Percentiles rank a stretch among this genome's conserved stretches.
Conservation (phyloP, 768 basidiomycete genomes). For the Tricholoma hemisulphureum region DNA sequence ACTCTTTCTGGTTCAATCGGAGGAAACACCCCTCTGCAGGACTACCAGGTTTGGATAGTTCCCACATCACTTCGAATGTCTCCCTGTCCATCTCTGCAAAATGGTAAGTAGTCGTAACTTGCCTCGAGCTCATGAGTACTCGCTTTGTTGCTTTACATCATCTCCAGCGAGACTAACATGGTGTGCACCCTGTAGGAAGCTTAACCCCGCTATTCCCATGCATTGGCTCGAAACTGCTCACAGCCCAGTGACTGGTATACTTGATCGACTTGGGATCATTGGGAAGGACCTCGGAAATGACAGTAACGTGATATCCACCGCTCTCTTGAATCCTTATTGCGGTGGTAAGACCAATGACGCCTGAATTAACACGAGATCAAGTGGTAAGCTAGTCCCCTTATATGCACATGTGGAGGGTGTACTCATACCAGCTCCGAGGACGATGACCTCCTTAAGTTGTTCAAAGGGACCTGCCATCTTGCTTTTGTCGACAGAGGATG, state of each 20-base stretch:
- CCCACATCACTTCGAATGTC: conserved; percentile 72
- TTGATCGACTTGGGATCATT: conserved; percentile 63
- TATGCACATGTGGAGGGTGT: not conserved
- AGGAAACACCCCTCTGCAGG: conserved; percentile 62
- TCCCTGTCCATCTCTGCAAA: conserved; percentile 59
- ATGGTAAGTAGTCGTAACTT: not conserved
- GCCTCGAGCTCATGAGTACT: not conserved
- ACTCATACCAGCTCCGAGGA: conserved; percentile 34
- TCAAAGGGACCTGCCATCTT: conserved; percentile 5
- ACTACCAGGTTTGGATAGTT: conserved; percentile 56
- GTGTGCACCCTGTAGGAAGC: conserved; percentile 63
- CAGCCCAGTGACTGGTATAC: conserved; percentile 83
- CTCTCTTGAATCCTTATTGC: conserved; percentile 66
- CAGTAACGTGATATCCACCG: conserved; percentile 58
- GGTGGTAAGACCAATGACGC: conserved; percentile 74
- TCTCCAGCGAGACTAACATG: conserved; percentile 60
- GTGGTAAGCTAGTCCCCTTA: not conserved
- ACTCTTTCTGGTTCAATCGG: conserved; percentile 60
- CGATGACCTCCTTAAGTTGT: conserved; percentile 23
- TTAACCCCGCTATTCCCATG: not conserved
- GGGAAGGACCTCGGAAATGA: conserved; percentile 69
- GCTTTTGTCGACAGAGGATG: not conserved
- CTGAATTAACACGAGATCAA: conserved; percentile 33
- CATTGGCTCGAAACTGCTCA: conserved; percentile 29
- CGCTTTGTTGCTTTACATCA: conserved; percentile 53